Evolutionary conservation across 345 rosid genomes (phyloP).

Genomic region (Gossypium ekmanianum): DNA sequence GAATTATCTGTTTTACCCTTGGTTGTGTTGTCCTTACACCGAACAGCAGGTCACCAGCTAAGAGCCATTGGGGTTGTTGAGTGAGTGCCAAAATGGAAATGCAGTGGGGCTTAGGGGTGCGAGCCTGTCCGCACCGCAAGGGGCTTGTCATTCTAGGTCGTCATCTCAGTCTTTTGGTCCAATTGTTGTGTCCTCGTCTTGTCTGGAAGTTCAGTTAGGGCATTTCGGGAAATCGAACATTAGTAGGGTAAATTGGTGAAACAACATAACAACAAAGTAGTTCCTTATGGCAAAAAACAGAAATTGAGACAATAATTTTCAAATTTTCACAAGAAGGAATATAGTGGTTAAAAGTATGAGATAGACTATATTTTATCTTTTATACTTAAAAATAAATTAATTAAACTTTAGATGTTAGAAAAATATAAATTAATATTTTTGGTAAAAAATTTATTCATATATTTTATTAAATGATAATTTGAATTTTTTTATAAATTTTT

Average conservation of each 20-base stretch:
- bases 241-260: neutral
- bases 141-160: constrained; percentile 14
- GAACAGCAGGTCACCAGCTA: neutral
- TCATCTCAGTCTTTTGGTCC: neutral
- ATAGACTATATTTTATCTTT: no score
- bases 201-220: neutral
- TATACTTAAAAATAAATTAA: no score
- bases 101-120: constrained; percentile 14
- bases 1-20: constrained; percentile 11
- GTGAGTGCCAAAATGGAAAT: neutral
- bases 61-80: neutral
- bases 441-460: no score
- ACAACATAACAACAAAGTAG: neutral
- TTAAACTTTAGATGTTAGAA: no score
- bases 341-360: no score
- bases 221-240: neutral
- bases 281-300: neutral
- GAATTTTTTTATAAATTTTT: no score
- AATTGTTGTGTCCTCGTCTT: neutral
- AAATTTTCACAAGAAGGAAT: no score
- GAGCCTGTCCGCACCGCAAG: constrained; percentile 21
- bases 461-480: no score
- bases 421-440: no score
- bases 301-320: no score
- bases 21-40: neutral